Evolutionary conservation across 345 rosid genomes (phyloP).

Genomic region (Salix caprea): DNA sequence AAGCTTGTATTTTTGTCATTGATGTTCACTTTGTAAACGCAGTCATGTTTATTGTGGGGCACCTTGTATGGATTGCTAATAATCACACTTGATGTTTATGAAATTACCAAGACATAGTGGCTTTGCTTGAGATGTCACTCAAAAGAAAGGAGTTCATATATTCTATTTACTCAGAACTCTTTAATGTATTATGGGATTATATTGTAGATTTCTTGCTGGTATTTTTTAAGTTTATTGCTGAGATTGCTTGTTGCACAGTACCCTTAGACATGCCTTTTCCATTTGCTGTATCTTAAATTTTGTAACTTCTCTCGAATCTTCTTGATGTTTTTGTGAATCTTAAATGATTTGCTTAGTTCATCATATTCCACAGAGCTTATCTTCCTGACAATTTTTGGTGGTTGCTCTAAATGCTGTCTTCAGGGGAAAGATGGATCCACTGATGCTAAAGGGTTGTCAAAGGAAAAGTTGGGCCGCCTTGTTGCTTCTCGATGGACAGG

Average conservation of each 20-base stretch:
- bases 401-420: slow-evolving; percentile 15
- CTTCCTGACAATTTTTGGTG: slow-evolving; percentile 6
- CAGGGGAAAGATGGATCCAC: slow-evolving; percentile 47
- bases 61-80: not conserved
- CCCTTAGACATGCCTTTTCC: not conserved
- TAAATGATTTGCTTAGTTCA: slow-evolving; percentile 2
- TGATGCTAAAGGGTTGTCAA: slow-evolving; percentile 64
- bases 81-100: not conserved
- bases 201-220: not conserved
- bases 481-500: slow-evolving; percentile 99
- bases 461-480: slow-evolving; percentile 87
- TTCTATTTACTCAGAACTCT: not conserved
- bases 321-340: not conserved
- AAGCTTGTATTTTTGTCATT: too few relatives aligned
- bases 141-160: not conserved
- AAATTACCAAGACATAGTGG: not conserved
- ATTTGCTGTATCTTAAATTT: not conserved
- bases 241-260: not conserved
- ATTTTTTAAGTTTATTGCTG: not conserved
- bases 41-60: not conserved
- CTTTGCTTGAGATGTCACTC: not conserved
- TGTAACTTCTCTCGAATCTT: not conserved
- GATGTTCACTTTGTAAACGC: too few relatives aligned
- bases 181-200: not conserved
- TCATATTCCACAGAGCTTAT: slow-evolving; percentile 8